Evolutionary conservation across 129 eudicot genomes (phyloP), one percentile per base, ranked within the genome.

Genomic region (Flaveria sonorensis): DNA sequence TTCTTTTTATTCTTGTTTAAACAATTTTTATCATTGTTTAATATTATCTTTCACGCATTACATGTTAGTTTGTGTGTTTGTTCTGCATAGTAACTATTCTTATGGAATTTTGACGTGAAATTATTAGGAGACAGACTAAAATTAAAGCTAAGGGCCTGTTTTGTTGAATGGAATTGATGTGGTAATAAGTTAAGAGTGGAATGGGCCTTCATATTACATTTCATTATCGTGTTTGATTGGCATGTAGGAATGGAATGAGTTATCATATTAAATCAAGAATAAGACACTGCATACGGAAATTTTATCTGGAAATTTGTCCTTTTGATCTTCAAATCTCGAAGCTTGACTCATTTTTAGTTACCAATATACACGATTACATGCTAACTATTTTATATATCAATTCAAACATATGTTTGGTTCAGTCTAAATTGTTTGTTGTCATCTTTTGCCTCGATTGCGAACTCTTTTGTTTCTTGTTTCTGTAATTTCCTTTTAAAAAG

Each of bases 31-130:
- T 60, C 2, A 60, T 11, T 24, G 66, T 11, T 60, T 60, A 60
- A 60, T 15, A 10, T 24, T 28, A 10, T 16, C 47, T 60, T 60
- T 74, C 18, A 10, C 48, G 26, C 23, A 67, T 1, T 56, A 68
- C 32, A 13, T 26, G 61, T 55, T 65, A 53, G 51, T 28, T 75
- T 72, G 36, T 32, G 50, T 63, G 60, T 21, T 74, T 63, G 79
- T 30, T 47, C 64, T 75, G 43, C 52, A 8, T 76, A 24, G 42
- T 24, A 13, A 24, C 19, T 61, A 14, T 36, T 30, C 5, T 24
- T 26, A 15, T 24, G 10, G 26, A 24, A 12, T 36, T 76, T 50
- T 20, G 68, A 13, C 20, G 70, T 45, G 59, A 78, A 78, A 24
- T 7, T 47, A 61, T 43, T 45, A 59, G 53, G 32, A 18, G 60